These are phyloP conservation scores for Laburnicola sp. DNA, from an alignment of 2,329 filamentous ascomycete species.

Conservation along the genomic window DNA sequence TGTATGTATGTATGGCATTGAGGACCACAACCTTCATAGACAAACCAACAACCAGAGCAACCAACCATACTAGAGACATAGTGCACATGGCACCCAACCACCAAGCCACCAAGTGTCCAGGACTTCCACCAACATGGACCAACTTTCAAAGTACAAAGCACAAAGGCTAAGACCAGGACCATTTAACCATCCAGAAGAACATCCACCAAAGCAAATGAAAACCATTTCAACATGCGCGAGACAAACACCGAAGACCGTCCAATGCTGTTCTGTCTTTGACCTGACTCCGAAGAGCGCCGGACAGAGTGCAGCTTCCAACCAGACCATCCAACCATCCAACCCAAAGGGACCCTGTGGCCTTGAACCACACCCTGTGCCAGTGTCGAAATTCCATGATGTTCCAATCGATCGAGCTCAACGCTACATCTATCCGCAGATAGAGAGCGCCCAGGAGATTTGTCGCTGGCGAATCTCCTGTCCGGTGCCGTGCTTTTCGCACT, in stretches of 20 bases:
- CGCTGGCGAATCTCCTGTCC: slow-evolving; percentile 8
- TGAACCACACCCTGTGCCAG: slow-evolving; percentile 13
- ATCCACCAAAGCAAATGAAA: not conserved
- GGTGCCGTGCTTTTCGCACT: slow-evolving; percentile 14
- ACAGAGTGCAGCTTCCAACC: slow-evolving; percentile 1
- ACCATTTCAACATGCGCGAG: not conserved
- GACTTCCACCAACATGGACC: too few species aligned
- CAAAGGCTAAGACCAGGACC: too few species aligned
- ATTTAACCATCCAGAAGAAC: slow-evolving; percentile 8
- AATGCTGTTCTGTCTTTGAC: slow-evolving; percentile 6
- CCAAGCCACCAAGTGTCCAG: too few species aligned
- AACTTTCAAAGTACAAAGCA: too few species aligned
- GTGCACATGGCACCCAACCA: too few species aligned
- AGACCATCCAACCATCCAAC: slow-evolving; percentile 1
- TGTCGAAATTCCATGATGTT: slow-evolving; percentile 4
- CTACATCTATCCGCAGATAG: slow-evolving; percentile 10
- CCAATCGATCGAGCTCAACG: slow-evolving; percentile 13
- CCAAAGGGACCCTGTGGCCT: slow-evolving; percentile 14
- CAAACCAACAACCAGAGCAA: too few species aligned
- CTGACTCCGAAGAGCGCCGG: slow-evolving; percentile 4
- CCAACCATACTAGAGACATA: too few species aligned
- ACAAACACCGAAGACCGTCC: not conserved
- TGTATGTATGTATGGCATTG: too few species aligned
- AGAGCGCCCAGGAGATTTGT: slow-evolving; percentile 10
- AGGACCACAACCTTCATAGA: too few species aligned